These are phyloP conservation scores for Fusarium temperatum DNA, from an alignment of 2,329 filamentous ascomycete genomes.

Conservation along the genomic window DNA sequence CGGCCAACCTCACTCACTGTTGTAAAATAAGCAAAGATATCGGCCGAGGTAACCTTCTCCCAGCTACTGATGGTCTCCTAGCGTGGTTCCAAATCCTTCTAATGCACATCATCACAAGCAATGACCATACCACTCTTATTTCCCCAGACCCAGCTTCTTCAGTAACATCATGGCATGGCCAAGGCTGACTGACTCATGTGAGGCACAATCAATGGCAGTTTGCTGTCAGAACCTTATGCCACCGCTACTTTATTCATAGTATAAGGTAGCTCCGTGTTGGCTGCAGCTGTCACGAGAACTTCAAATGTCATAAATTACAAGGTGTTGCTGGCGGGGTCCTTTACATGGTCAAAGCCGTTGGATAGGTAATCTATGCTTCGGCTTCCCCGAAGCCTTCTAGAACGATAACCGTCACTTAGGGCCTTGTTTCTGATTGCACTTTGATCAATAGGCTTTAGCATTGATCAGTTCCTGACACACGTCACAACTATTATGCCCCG, in stretches of 20 bases:
- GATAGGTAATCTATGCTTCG: constrained; percentile 10
- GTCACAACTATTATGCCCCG: neutral
- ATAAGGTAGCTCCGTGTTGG: neutral
- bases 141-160: constrained; percentile 19
- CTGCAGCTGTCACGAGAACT: constrained; percentile 7
- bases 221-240: neutral
- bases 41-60: neutral
- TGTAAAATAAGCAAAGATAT: neutral
- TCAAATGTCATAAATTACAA: constrained; percentile 15
- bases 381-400: constrained; percentile 32
- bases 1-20: neutral
- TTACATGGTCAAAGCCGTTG: neutral
- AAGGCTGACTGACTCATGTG: neutral
- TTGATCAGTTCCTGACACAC: neutral
- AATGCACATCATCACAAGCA: constrained; percentile 29
- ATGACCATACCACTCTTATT: constrained; percentile 14
- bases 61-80: constrained; percentile 4
- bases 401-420: constrained; percentile 2
- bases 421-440: neutral
- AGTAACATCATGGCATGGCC: neutral
- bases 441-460: neutral
- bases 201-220: neutral
- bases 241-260: constrained; percentile 9
- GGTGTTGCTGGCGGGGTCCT: neutral
- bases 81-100: constrained; percentile 23